These are phyloP conservation scores for Eremothecium gossypii DNA, from an alignment of 1,139 yeast species.

Conservation along the genomic window DNA sequence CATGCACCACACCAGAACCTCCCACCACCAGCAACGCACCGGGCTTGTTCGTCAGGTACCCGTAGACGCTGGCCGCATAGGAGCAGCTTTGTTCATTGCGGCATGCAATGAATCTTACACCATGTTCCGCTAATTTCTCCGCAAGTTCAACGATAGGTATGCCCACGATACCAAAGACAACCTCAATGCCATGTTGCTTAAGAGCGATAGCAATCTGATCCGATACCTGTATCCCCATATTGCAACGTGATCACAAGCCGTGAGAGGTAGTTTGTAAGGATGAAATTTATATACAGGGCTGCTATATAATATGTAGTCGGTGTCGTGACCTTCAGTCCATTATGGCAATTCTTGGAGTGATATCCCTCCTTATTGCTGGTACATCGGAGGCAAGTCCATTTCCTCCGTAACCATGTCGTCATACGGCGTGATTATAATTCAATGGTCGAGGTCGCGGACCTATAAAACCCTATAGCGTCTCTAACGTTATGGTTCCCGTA, in stretches of 20 bases:
- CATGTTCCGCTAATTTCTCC: constrained; percentile 44
- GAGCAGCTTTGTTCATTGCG: constrained; percentile 64
- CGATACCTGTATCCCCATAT: constrained; percentile 15
- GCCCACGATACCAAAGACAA: constrained; percentile 59
- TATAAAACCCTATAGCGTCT: constrained; percentile 82
- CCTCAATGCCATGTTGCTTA: constrained; percentile 40
- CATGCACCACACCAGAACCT: constrained; percentile 61
- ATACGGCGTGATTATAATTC: constrained; percentile 7
- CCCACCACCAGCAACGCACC: constrained; percentile 61
- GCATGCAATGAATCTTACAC: constrained; percentile 47
- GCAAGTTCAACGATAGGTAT: constrained; percentile 59
- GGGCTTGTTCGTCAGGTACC: constrained; percentile 51
- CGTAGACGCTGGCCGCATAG: constrained; percentile 60
- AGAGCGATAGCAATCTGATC: constrained; percentile 40
- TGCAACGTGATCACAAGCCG: too few species aligned
- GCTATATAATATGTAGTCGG: too few species aligned
- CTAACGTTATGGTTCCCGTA: constrained; percentile 60
- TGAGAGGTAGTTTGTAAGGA: too few species aligned
- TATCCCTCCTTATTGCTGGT: too few species aligned
- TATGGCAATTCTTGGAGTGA: too few species aligned
- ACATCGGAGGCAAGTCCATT: too few species aligned
- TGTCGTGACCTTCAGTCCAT: too few species aligned
- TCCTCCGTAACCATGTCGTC: too few species aligned
- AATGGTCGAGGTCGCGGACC: constrained; percentile 29
- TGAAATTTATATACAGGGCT: too few species aligned